A percentile compares a stretch with the other conserved stretches of the same genome.
Conservation (phyloP, 805 yeast species). For the Candida incommunis region DNA sequence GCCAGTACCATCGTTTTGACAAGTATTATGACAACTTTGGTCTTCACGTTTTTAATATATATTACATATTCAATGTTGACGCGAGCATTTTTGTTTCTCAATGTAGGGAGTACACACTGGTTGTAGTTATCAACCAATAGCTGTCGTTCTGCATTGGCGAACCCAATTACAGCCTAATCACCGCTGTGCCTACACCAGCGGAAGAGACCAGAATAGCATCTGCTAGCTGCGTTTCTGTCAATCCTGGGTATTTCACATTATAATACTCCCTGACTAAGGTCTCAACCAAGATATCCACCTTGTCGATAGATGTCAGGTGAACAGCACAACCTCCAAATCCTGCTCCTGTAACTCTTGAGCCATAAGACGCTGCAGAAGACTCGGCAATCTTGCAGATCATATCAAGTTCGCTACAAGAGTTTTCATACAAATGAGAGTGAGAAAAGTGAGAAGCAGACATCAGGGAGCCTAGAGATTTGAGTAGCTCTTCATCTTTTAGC, state of each 20-base stretch:
- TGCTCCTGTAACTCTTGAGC: conserved; percentile 66
- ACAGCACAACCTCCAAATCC: conserved; percentile 69
- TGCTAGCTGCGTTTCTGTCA: conserved; percentile 30
- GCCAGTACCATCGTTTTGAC: not conserved
- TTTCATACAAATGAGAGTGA: conserved; percentile 32
- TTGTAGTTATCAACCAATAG: too few species aligned
- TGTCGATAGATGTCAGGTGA: conserved; percentile 39
- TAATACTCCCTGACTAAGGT: conserved; percentile 42
- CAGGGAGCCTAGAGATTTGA: conserved; percentile 33
- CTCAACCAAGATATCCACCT: conserved; percentile 22
- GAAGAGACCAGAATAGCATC: conserved; percentile 41
- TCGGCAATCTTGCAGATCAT: conserved; percentile 39
- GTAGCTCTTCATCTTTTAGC: conserved; percentile 22
- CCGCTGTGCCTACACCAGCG: conserved; percentile 39
- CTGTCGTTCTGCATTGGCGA: not conserved
- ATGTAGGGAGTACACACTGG: too few species aligned
- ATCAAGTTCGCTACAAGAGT: conserved; percentile 44
- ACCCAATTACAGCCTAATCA: conserved; percentile 3
- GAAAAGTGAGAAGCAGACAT: conserved; percentile 49
- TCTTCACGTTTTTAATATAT: not conserved
- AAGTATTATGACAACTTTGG: too few species aligned
- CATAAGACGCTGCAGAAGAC: conserved; percentile 41
- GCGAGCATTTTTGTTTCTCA: not conserved
- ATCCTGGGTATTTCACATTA: conserved; percentile 31
- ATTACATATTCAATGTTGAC: not conserved